Conservation (phyloP, 202 grass and related monocot species). For the Digitaria exilis region DNA sequence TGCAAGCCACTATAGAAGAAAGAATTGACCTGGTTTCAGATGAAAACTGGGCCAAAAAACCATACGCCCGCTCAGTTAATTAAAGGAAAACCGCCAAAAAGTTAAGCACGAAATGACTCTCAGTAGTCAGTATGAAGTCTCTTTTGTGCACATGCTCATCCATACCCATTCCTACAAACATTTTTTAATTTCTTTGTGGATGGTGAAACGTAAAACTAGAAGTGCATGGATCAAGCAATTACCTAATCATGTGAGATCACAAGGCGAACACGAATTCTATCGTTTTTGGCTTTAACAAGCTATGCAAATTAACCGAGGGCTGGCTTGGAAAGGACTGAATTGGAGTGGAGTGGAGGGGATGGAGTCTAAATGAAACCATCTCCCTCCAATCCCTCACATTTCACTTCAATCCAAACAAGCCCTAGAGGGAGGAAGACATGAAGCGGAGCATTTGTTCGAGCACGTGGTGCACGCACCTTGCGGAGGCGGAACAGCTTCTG, state of each 20-base stretch:
- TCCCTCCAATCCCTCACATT: no score
- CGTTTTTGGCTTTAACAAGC: background rate
- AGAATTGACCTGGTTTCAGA: no score
- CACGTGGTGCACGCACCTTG: constrained; percentile 49
- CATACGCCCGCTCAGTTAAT: no score
- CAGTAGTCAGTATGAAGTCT: background rate
- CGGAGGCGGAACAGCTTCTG: constrained; percentile 84
- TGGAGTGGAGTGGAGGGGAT: no score
- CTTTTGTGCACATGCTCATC: background rate
- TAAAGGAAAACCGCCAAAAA: background rate
- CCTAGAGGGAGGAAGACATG: background rate
- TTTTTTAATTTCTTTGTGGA: background rate
- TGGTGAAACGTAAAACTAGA: background rate
- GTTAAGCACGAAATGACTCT: background rate
- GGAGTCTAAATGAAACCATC: no score
- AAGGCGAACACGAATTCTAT: background rate
- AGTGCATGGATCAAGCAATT: background rate
- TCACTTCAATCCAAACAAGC: no score
- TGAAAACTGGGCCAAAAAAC: no score
- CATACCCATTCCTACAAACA: background rate
- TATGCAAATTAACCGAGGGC: background rate
- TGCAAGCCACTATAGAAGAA: no score
- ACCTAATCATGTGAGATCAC: background rate
- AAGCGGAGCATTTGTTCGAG: constrained; percentile 51
- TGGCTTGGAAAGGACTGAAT: no score